Evolutionary conservation across 352 stramenopile genomes (phyloP), one percentile per base, ranked within the genome.

Genomic region (Pseudoperonospora humuli): DNA sequence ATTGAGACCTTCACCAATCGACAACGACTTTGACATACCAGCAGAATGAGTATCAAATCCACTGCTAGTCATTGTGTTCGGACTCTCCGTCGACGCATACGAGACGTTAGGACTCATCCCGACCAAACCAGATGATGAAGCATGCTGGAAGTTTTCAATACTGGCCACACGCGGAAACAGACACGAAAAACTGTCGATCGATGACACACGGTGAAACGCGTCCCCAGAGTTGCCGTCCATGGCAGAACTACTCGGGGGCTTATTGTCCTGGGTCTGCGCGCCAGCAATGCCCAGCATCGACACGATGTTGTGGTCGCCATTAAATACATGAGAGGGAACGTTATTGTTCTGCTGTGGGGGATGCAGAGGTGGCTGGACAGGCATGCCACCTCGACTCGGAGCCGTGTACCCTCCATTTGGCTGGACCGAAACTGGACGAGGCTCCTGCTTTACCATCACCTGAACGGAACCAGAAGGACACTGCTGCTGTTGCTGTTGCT

Each of bases 131-230:
- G 53, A 60, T 8, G 42, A 58, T 15, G 58, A 45, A 1, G 53
- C 34, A 18, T 60, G 54, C 45, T 82, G 69, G 39, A 91, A 91
- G 53, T 83, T 84, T 38, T 91, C 79, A 39, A 91, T 78, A 41
- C 75, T 88, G 32, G 74, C 79, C 42, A 91, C 78, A 24, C 79
- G 79, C 11, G 79, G 79, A 43, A 91, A 91, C 9, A 91, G 39
- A 20, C 74, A 88, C 29, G 75, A 85, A 44, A 91, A 91, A 55
- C 74, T 87, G 61, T 91, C 79, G 41, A 91, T 87, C 6, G 75
- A 88, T 25, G 79, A 91, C 36, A 91, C 76, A 21, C 79, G 79
- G 21, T 69, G 76, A 23, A 83, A 77, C 6, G 53, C 48, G 29
- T 78, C 67, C 15, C 37, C 21, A 1, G 43, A 46, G 26, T 47